These are phyloP conservation scores for Tetradesmus obliquus DNA, from an alignment of 139 green algal species.

Conservation along the genomic window DNA sequence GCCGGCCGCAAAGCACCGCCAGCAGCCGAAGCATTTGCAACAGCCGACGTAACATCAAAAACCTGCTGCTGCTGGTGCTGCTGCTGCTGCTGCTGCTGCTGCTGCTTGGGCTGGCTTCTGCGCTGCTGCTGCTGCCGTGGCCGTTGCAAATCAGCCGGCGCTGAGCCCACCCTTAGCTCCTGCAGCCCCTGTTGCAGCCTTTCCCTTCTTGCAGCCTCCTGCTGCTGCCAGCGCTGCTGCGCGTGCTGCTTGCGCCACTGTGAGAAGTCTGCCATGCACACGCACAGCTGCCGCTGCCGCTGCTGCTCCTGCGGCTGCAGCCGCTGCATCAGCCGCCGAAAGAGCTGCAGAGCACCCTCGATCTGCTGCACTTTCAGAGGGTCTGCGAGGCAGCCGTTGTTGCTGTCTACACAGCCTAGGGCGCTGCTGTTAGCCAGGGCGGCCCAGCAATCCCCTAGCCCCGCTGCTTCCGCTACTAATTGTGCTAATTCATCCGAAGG, in stretches of 20 bases:
- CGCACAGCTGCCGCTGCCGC: not conserved
- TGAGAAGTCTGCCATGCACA: not conserved
- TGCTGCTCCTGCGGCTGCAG: not conserved
- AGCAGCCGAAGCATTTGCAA: not conserved
- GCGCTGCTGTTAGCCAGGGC: not conserved
- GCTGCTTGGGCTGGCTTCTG: not conserved
- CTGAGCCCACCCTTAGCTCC: not conserved
- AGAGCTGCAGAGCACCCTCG: not conserved
- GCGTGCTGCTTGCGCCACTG: not conserved
- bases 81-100: slow-evolving; percentile 1
- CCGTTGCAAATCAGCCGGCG: not conserved
- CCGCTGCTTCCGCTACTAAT: slow-evolving; percentile 3
- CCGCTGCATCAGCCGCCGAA: not conserved
- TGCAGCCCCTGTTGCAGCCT: slow-evolving; percentile 16
- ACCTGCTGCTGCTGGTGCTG: not conserved
- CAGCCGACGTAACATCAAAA: not conserved
- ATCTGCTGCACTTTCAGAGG: not conserved
- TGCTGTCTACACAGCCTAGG: not conserved
- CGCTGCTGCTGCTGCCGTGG: not conserved
- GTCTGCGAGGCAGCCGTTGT: not conserved
- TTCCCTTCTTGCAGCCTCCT: not conserved
- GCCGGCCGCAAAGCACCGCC: not conserved
- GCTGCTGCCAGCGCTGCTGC: not conserved
- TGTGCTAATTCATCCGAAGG: not conserved
- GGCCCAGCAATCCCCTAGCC: not conserved